phyloP scores from a whole-genome alignment of 225 moss, liverwort and hornwort species.

The Straminergon stramineum region DNA sequence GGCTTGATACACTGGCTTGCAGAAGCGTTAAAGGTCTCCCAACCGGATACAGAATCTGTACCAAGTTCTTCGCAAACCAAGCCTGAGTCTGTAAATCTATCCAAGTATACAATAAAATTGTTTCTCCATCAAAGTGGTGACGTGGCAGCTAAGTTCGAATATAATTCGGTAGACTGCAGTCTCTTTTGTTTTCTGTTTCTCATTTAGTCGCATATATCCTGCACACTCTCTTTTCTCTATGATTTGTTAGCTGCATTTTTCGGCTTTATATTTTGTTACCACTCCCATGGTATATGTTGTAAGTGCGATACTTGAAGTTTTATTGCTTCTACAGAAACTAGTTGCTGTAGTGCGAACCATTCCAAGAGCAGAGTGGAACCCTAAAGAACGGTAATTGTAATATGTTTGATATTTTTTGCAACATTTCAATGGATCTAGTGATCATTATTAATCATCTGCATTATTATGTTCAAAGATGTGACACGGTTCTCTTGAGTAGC shows the following conservation, averaged over 20 bases:
- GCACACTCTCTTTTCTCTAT: neutral
- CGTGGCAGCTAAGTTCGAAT: constrained; percentile 85
- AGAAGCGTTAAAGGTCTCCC: constrained; percentile 34
- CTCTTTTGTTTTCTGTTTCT: neutral
- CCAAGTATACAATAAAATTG: constrained; percentile 33
- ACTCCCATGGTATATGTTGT: neutral
- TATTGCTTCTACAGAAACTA: constrained; percentile 48
- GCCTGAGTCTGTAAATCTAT: constrained; percentile 16
- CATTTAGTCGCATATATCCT: neutral
- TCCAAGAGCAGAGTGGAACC: constrained; percentile 66
- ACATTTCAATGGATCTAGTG: neutral
- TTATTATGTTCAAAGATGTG: neutral
- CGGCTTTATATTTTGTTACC: neutral
- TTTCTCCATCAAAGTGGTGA: constrained; percentile 67
- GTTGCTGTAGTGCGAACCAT: constrained; percentile 58
- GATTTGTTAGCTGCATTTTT: neutral
- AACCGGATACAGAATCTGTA: constrained; percentile 23
- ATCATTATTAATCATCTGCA: neutral
- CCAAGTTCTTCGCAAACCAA: constrained; percentile 22
- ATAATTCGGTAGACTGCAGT: constrained; percentile 43
- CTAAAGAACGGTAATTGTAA: constrained; percentile 54
- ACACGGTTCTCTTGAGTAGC: neutral
- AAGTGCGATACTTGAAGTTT: neutral
- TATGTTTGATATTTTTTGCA: neutral
- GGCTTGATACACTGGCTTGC: neutral